phyloP scores from a whole-genome alignment of 2,329 filamentous ascomycete genomes.

The Apiospora sp. region DNA sequence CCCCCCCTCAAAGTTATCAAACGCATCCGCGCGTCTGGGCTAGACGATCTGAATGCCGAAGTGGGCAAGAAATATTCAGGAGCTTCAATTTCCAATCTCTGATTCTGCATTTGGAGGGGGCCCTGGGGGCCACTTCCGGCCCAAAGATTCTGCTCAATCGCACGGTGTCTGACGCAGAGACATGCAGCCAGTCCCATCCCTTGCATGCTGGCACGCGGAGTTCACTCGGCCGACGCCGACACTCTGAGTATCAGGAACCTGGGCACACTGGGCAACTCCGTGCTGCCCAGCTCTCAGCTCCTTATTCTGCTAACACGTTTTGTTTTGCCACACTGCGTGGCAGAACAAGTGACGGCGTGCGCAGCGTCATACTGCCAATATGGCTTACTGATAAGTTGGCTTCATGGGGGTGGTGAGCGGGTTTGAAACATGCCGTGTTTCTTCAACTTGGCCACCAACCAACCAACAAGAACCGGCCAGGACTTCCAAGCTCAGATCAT shows the following conservation, averaged over 20 bases:
- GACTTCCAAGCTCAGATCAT: not conserved
- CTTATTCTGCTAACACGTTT: not conserved
- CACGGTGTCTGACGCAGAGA: not conserved
- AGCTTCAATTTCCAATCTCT: constrained; percentile 1
- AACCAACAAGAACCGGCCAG: not conserved
- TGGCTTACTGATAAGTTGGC: not conserved
- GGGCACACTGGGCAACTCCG: not conserved
- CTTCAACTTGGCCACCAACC: not conserved
- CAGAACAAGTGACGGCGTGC: not conserved
- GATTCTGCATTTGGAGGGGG: not conserved
- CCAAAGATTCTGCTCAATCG: not conserved
- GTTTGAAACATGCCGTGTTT: constrained; percentile 15
- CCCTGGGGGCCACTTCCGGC: not conserved
- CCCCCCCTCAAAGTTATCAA: not conserved
- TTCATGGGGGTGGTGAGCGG: not conserved
- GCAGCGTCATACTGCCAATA: not conserved
- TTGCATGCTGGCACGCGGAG: not conserved
- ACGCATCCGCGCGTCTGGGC: not conserved
- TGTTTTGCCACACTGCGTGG: not conserved
- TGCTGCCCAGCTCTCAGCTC: not conserved
- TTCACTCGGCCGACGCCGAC: not conserved
- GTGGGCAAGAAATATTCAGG: not conserved
- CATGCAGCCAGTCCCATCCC: not conserved
- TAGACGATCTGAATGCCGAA: not conserved
- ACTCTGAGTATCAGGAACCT: not conserved